Conservation (phyloP, 2,329 filamentous ascomycete genomes). For the Aspergillus vadensis region DNA sequence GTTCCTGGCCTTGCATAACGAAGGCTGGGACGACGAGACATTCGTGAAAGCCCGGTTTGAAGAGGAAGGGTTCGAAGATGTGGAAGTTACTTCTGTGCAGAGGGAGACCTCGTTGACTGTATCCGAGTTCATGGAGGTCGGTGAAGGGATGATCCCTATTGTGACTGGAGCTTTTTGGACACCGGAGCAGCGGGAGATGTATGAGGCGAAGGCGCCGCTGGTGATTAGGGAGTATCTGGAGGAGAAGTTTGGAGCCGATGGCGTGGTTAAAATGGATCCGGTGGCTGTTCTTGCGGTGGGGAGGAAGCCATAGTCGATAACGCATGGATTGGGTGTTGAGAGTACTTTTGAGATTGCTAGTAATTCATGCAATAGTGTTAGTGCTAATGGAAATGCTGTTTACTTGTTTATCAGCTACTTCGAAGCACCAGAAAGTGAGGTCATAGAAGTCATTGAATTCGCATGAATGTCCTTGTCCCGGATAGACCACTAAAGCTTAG, state of each 20-base stretch:
- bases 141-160: conserved; percentile 23
- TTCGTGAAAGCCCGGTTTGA: conserved; percentile 26
- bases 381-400: not conserved
- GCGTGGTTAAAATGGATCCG: conserved; percentile 27
- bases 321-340: too few relatives aligned
- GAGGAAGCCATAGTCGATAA: conserved; percentile 23
- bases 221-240: conserved; percentile 29
- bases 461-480: conserved; percentile 28
- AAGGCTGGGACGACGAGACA: conserved; percentile 27
- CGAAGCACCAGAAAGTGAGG: too few relatives aligned
- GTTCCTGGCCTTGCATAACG: conserved; percentile 22
- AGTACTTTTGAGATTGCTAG: too few relatives aligned
- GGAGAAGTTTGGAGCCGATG: conserved; percentile 26
- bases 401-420: not conserved
- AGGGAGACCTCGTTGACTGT: conserved; percentile 18
- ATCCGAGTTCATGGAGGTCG: conserved; percentile 25
- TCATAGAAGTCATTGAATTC: conserved; percentile 31
- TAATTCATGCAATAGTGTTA: not conserved
- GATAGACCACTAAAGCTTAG: conserved; percentile 27
- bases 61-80: conserved; percentile 27
- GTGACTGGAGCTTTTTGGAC: conserved; percentile 33
- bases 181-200: conserved; percentile 28
- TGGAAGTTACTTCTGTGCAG: conserved; percentile 23
- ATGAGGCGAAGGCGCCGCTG: conserved; percentile 21
- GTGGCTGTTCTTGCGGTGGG: conserved; percentile 35